Conservation (phyloP, 2,329 filamentous ascomycete genomes). For the Aspergillus niger region DNA sequence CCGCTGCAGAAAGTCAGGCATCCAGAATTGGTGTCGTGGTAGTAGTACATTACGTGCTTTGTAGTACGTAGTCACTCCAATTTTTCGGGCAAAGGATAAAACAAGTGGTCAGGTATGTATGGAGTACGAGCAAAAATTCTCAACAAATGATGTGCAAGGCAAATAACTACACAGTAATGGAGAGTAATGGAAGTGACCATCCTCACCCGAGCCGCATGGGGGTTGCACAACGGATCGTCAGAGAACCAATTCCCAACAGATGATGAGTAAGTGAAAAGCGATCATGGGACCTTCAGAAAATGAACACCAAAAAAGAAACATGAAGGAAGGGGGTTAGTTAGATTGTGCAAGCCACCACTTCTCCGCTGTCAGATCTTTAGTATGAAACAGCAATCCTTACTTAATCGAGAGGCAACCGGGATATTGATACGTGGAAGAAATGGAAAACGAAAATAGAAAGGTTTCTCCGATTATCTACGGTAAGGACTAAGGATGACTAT, state of each 20-base stretch:
- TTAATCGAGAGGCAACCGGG: not conserved
- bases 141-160: not conserved
- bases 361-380: constrained; percentile 29
- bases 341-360: constrained; percentile 1
- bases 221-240: not conserved
- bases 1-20: not conserved
- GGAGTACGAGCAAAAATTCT: not conserved
- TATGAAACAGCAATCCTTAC: constrained; percentile 8
- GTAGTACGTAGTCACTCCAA: too few relatives aligned
- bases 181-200: not conserved
- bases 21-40: not conserved
- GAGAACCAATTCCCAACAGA: constrained; percentile 8
- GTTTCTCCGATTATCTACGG: too few relatives aligned
- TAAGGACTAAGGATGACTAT: not conserved
- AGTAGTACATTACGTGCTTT: too few relatives aligned
- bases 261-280: constrained; percentile 8
- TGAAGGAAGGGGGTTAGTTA: constrained; percentile 1
- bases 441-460: too few relatives aligned
- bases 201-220: not conserved
- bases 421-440: not conserved
- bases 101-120: not conserved
- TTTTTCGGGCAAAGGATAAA: too few relatives aligned
- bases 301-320: constrained; percentile 8
- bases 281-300: constrained; percentile 32
- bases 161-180: not conserved